Conservation (phyloP, 257 asterid genomes). For the Petunia axillaris region DNA sequence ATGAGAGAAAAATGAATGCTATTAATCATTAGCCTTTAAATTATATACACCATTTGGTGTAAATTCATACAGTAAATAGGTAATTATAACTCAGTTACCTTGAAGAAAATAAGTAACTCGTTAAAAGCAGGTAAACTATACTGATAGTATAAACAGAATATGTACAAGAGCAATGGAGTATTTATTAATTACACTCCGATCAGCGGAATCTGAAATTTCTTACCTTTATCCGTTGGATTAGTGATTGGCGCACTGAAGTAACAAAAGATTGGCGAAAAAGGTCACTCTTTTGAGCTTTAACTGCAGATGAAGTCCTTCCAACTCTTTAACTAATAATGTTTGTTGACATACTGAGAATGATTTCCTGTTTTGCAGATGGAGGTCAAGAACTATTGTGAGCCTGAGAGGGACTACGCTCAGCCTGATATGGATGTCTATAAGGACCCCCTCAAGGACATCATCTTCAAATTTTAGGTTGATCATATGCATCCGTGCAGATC, state of each 20-base stretch:
- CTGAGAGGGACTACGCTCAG: background rate
- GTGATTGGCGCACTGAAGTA: too few species aligned
- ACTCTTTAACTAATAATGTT: background rate
- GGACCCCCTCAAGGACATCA: constrained; percentile 70
- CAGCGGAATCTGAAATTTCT: too few species aligned
- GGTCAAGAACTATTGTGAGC: constrained; percentile 55
- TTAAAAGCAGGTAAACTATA: background rate
- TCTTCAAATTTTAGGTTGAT: constrained; percentile 54
- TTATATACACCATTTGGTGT: too few species aligned
- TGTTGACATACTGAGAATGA: background rate
- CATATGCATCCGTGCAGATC: background rate
- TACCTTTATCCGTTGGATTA: too few species aligned
- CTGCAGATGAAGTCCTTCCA: background rate
- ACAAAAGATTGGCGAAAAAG: background rate
- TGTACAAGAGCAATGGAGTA: too few species aligned
- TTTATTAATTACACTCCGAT: too few species aligned
- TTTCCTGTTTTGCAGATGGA: constrained; percentile 64
- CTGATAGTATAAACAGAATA: background rate
- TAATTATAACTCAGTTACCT: background rate
- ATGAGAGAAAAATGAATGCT: background rate
- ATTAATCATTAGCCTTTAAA: background rate
- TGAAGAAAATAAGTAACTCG: background rate
- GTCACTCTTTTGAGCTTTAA: background rate
- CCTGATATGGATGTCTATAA: constrained; percentile 28
- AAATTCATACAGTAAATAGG: too few species aligned